Conservation (phyloP, 164 flowering plant genomes). For the Aristolochia fimbriata region DNA sequence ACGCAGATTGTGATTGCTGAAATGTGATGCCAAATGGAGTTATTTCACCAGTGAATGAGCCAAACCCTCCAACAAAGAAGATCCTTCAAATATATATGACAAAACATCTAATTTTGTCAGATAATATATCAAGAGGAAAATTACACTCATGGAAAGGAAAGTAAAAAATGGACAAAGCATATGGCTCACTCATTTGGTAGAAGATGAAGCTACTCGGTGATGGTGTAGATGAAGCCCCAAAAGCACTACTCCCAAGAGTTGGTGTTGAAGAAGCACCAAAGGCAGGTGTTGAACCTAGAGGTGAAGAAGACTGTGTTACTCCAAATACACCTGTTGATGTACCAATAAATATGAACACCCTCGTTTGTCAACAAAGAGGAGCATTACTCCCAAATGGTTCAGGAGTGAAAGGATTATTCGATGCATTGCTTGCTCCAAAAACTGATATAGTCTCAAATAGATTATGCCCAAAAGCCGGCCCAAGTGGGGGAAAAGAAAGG, state of each 20-base stretch:
- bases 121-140: neutral
- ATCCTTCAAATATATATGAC: constrained; percentile 31
- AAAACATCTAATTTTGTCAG: constrained; percentile 1
- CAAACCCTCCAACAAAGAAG: constrained; percentile 86
- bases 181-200: too few species aligned
- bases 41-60: constrained; percentile 56
- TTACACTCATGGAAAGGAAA: too few species aligned
- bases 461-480: constrained; percentile 97
- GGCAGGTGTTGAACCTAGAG: constrained; percentile 50
- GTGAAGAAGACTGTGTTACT: constrained; percentile 56
- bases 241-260: constrained; percentile 64
- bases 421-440: constrained; percentile 65
- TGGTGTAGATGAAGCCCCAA: constrained; percentile 67
- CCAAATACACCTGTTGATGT: constrained; percentile 96
- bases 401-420: constrained; percentile 83
- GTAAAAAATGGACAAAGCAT: too few species aligned
- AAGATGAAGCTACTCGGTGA: constrained; percentile 51
- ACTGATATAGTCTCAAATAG: constrained; percentile 75
- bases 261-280: constrained; percentile 82
- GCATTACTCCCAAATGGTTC: constrained; percentile 74
- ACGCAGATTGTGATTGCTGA: constrained; percentile 77
- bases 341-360: constrained; percentile 77
- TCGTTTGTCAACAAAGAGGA: constrained; percentile 84
- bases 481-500: constrained; percentile 1
- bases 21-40: constrained; percentile 84